These are phyloP conservation scores for Pyrrhoderma lamaoense DNA, from an alignment of 1,284 basidiomycete species.

Conservation along the genomic window DNA sequence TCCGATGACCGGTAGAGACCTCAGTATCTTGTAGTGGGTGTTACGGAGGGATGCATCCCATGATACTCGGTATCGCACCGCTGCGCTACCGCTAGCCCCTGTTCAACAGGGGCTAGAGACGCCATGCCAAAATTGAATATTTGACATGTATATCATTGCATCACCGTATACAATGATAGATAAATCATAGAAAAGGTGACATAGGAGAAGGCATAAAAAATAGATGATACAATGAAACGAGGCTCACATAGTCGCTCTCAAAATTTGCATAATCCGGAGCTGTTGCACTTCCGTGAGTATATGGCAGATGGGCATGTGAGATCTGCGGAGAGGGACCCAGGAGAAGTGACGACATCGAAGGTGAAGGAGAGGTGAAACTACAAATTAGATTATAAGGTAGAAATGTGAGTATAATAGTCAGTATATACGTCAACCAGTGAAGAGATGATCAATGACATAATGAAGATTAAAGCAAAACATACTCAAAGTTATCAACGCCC, in stretches of 20 bases:
- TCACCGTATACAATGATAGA: too few relatives aligned
- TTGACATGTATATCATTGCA: too few relatives aligned
- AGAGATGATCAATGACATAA: too few relatives aligned
- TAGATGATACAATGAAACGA: neutral
- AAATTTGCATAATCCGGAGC: slow-evolving; percentile 9
- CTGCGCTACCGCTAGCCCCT: too few relatives aligned
- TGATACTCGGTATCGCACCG: neutral
- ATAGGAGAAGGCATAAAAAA: slow-evolving; percentile 2
- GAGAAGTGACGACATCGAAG: slow-evolving; percentile 13
- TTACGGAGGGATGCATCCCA: neutral
- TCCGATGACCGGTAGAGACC: neutral
- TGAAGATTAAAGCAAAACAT: too few relatives aligned
- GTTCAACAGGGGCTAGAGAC: too few relatives aligned
- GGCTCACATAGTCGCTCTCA: slow-evolving; percentile 16
- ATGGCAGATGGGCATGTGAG: neutral
- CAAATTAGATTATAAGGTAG: too few relatives aligned
- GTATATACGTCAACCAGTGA: too few relatives aligned
- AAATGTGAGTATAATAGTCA: too few relatives aligned
- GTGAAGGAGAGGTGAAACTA: slow-evolving; percentile 16
- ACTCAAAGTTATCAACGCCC: too few relatives aligned
- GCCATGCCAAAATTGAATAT: too few relatives aligned
- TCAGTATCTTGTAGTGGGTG: too few relatives aligned
- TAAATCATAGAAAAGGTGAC: neutral
- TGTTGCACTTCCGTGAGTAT: neutral
- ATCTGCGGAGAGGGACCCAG: slow-evolving; percentile 11